Evolutionary conservation across 2,329 filamentous ascomycete species (phyloP).

Genomic region (Cytospora piceicola): DNA sequence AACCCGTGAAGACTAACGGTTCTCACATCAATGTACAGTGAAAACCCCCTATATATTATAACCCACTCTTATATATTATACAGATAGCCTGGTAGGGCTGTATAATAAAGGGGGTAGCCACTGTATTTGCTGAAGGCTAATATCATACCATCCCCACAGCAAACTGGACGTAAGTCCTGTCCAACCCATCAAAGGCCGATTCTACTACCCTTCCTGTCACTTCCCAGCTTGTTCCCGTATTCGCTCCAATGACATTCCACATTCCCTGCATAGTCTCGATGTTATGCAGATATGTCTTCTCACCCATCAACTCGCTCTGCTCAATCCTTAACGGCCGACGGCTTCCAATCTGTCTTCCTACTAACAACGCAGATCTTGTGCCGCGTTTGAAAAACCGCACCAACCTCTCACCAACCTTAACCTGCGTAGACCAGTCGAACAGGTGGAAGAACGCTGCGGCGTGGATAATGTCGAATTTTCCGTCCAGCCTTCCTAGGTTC

Average conservation of each 20-base stretch:
- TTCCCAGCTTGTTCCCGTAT: constrained; percentile 44
- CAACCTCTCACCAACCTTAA: constrained; percentile 34
- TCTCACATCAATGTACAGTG: no score
- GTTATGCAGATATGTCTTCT: constrained; percentile 43
- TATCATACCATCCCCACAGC: no score
- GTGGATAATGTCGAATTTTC: constrained; percentile 38
- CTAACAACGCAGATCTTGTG: constrained; percentile 32
- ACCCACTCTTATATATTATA: no score
- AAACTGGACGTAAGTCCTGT: no score
- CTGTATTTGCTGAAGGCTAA: no score
- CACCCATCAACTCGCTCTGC: constrained; percentile 33
- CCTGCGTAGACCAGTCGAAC: constrained; percentile 38
- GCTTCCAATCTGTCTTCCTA: constrained; percentile 38
- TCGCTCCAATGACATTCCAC: constrained; percentile 46
- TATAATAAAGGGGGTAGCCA: no score
- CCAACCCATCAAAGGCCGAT: no score
- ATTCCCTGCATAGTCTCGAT: constrained; percentile 46
- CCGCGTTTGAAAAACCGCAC: constrained; percentile 35
- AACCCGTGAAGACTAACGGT: no score
- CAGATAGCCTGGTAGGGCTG: no score
- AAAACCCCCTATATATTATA: no score
- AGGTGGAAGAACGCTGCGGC: constrained; percentile 41
- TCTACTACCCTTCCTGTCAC: constrained; percentile 17
- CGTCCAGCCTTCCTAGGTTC: constrained; percentile 32
- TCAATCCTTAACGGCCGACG: constrained; percentile 32